Evolutionary conservation across 768 basidiomycete species (phyloP), one percentile per base, ranked within the genome.

Genomic region (Suillus sp.): DNA sequence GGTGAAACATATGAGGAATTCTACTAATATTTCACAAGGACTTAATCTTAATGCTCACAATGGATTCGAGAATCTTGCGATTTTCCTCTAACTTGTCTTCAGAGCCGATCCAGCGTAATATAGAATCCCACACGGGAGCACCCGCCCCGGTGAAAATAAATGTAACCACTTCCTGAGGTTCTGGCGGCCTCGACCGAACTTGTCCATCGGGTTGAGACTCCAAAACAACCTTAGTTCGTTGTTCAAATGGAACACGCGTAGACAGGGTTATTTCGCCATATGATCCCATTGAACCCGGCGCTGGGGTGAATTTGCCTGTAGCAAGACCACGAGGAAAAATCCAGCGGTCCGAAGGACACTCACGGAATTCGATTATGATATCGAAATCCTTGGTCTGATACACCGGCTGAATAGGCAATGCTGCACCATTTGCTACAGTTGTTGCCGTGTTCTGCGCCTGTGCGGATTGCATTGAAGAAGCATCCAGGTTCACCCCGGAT

Each of bases 311-410:
- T 65, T 89, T 83, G 64, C 80, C 86, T 35, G 81, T 74, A 9
- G 81, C 81, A 6, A 81, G 78, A 25, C 84, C 85, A 37, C 89
- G 84, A 59, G 91, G 90, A 60, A 93, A 78, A 7, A 89, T 67
- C 84, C 85, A 88, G n/a, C 86, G 83, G 54, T 91, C 89, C 48
- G 78, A 77, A 3, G 84, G 79, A 5, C 77, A 75, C 68, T 92
- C 91, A 57, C 80, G 76, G 66, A 91, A 92, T 69, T 91, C 89
- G 59, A 93, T 69, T 27, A 92, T 84, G 1, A 93, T 70, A 70
- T 93, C 91, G 68, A 87, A 90, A n/a, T 84, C 83, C 69, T 83
- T 87, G 38, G 80, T 70, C 48, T 68, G 72, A 64, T 66, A 72
- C 62, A 66, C 73, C 3, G 54, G 34, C 14, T 22, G 54, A 13